phyloP scores from a whole-genome alignment of 2,329 filamentous ascomycete genomes.

The Penicillium sp. region DNA sequence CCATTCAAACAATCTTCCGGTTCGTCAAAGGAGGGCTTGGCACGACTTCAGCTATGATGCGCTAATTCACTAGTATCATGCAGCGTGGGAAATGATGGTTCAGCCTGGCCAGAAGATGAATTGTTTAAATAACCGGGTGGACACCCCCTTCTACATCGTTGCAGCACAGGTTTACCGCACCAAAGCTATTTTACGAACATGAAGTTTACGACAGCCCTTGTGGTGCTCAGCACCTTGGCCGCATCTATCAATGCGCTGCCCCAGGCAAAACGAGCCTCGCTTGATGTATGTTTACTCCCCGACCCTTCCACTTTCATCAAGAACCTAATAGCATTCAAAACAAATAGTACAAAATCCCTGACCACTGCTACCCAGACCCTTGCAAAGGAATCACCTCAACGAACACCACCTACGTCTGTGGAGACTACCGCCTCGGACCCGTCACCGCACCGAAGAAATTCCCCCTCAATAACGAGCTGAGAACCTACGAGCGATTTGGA shows the following conservation, averaged over 20 bases:
- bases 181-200: background rate
- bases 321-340: background rate
- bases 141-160: background rate
- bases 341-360: conserved; percentile 7
- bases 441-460: conserved; percentile 33
- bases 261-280: background rate
- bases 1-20: background rate
- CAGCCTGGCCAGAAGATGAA: background rate
- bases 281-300: background rate
- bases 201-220: background rate
- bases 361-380: conserved; percentile 21
- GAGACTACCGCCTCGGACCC: conserved; percentile 42
- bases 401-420: conserved; percentile 35
- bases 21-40: background rate
- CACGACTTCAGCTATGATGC: background rate
- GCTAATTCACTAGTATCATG: background rate
- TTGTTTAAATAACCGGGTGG: background rate
- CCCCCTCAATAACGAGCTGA: conserved; percentile 31
- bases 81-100: background rate
- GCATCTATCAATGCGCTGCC: background rate
- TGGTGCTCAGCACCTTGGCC: background rate
- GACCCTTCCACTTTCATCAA: background rate
- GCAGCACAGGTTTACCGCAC: background rate
- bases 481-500: conserved; percentile 43
- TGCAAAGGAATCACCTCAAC: conserved; percentile 36